Conservation (phyloP, 2,329 filamentous ascomycete genomes). For the Fusarium pilosicola region DNA sequence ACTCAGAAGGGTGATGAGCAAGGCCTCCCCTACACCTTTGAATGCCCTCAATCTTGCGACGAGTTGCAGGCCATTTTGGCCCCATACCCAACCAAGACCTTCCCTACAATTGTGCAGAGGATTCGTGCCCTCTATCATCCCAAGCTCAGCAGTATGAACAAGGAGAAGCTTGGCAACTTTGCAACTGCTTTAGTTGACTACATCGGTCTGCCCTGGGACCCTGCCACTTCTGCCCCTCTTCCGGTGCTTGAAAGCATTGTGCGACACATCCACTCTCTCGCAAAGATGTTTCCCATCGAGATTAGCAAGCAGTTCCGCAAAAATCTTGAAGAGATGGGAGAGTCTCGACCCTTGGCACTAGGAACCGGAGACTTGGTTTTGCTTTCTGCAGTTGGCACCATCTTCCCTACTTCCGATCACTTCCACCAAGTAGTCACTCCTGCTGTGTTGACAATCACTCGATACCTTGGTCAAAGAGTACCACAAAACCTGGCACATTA, state of each 20-base stretch:
- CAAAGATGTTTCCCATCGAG: slow-evolving; percentile 83
- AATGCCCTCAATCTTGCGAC: slow-evolving; percentile 81
- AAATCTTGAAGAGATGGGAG: slow-evolving; percentile 70
- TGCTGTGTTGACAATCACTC: slow-evolving; percentile 82
- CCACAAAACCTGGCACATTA: slow-evolving; percentile 74
- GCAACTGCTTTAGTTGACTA: slow-evolving; percentile 72
- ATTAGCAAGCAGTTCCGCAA: slow-evolving; percentile 81
- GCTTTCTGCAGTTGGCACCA: slow-evolving; percentile 83
- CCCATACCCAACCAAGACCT: slow-evolving; percentile 68
- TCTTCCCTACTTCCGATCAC: slow-evolving; percentile 96
- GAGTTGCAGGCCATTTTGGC: slow-evolving; percentile 77
- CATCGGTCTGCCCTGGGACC: slow-evolving; percentile 60
- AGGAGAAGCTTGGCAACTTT: slow-evolving; percentile 79
- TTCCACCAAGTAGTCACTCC: slow-evolving; percentile 96
- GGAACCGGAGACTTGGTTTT: slow-evolving; percentile 79
- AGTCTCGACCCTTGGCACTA: slow-evolving; percentile 61
- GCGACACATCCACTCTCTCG: slow-evolving; percentile 91
- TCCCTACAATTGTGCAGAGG: slow-evolving; percentile 84
- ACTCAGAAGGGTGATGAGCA: slow-evolving; percentile 58
- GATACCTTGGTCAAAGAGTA: slow-evolving; percentile 83
- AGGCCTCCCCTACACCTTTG: slow-evolving; percentile 83
- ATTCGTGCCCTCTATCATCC: slow-evolving; percentile 94
- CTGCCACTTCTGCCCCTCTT: slow-evolving; percentile 65
- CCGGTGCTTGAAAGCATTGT: slow-evolving; percentile 79
- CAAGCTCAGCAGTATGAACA: slow-evolving; percentile 85